phyloP scores from a whole-genome alignment of 768 basidiomycete genomes.

The Phaeolepiota aurea region DNA sequence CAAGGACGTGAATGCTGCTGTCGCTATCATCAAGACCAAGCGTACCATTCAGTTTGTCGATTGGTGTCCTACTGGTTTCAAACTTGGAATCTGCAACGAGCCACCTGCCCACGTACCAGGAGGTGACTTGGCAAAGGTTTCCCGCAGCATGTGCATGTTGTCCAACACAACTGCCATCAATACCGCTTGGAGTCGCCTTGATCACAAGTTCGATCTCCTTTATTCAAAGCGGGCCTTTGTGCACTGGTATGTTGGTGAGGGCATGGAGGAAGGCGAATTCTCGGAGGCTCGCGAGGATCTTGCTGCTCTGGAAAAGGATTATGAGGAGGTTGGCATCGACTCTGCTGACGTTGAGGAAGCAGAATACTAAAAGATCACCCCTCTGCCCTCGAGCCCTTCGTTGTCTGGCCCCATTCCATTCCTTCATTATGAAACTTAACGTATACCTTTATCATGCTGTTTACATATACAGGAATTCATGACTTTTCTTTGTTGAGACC shows the following conservation, averaged over 20 bases:
- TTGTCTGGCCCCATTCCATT: constrained; percentile 10
- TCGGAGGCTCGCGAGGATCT: constrained; percentile 97
- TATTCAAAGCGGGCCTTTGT: constrained; percentile 94
- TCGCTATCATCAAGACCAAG: constrained; percentile 94
- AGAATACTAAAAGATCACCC: constrained; percentile 36
- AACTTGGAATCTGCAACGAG: constrained; percentile 98
- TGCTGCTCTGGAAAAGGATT: constrained; percentile 94
- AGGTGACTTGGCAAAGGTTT: constrained; percentile 91
- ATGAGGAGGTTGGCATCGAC: constrained; percentile 82
- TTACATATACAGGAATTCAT: constrained; percentile 20
- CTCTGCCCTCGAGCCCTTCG: constrained; percentile 6
- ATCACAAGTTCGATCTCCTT: constrained; percentile 97
- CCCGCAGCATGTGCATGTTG: constrained; percentile 95
- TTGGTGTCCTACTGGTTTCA: constrained; percentile 98
- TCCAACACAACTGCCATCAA: constrained; percentile 94
- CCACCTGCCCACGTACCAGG: constrained; percentile 87
- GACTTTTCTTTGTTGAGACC: constrained; percentile 8
- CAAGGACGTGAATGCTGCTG: constrained; percentile 91
- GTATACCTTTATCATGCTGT: constrained; percentile 18
- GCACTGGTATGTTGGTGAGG: constrained; percentile 95
- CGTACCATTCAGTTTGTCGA: constrained; percentile 97
- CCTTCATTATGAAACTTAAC: constrained; percentile 16
- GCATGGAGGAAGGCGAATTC: constrained; percentile 99
- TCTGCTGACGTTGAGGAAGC: constrained; percentile 67
- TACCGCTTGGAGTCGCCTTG: constrained; percentile 85